Evolutionary conservation across 352 stramenopile genomes (phyloP).

Genomic region (Blastocystis sp.): DNA sequence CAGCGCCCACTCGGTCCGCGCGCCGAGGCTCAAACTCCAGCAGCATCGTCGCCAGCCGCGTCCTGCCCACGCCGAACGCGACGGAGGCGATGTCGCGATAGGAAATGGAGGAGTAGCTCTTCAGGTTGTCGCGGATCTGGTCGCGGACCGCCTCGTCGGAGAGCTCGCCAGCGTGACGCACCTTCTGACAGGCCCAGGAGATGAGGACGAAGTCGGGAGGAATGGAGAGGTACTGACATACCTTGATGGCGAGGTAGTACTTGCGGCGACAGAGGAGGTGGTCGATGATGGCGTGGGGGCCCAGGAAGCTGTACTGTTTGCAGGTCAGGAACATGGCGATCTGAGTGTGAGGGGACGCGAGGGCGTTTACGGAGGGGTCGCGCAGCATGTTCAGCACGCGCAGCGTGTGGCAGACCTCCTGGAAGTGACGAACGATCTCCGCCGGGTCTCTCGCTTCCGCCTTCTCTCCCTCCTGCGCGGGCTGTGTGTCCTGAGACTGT

Average conservation of each 20-base stretch:
- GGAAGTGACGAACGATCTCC: slow-evolving; percentile 7
- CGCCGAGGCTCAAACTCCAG: slow-evolving; percentile 31
- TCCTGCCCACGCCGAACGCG: background rate
- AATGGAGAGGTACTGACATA: slow-evolving; percentile 69
- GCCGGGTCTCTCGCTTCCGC: background rate
- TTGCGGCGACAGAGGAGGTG: slow-evolving; percentile 47
- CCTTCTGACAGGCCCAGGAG: slow-evolving; percentile 38
- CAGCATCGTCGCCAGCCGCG: slow-evolving; percentile 46
- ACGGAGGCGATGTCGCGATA: slow-evolving; percentile 19
- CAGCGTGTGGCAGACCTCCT: slow-evolving; percentile 52
- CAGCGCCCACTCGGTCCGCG: slow-evolving; percentile 18
- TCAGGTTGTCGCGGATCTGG: slow-evolving; percentile 65
- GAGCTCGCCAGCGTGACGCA: background rate
- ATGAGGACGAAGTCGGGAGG: slow-evolving; percentile 28
- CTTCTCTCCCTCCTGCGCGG: background rate
- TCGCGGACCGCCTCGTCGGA: slow-evolving; percentile 38
- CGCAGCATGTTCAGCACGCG: slow-evolving; percentile 75
- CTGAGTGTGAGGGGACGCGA: background rate
- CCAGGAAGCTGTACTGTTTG: slow-evolving; percentile 44
- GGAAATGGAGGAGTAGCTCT: slow-evolving; percentile 20
- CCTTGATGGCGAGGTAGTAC: slow-evolving; percentile 74
- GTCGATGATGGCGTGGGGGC: slow-evolving; percentile 22
- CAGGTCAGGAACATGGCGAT: slow-evolving; percentile 73
- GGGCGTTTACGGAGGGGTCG: slow-evolving; percentile 8
- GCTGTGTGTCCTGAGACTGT: background rate